Evolutionary conservation across 1,284 basidiomycete species (phyloP), one percentile per base, ranked within the genome.

Genomic region (Polyporus tsugae): DNA sequence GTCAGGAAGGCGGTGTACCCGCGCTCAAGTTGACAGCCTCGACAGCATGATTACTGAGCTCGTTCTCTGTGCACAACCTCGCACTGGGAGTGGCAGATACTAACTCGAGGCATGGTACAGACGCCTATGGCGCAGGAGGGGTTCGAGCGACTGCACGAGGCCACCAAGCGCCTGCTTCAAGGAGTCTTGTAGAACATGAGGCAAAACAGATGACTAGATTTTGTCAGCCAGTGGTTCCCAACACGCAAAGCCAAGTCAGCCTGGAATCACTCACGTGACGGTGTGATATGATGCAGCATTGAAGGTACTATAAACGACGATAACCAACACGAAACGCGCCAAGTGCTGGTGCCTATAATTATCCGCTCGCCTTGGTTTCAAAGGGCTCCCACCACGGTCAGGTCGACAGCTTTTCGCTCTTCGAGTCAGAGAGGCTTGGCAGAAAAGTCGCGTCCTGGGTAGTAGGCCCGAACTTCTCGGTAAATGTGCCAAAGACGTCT

Each of bases 401-500:
- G 10, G 10, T 11, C 22, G 22, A 13, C 46, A 6, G 44, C 44
- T 62, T 62, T 22, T 25, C 60, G n/a, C 60, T 62, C 42, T n/a
- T 44, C 1, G 44, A 62, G 29, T 62, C 60, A 2, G 41, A 44
- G 15, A 10, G n/a, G 6, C 17, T 44, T 19, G 22, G 42, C 11
- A 36, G 9, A 6, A 29, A 29, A 1, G 15, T 10, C 4, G 29
- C 33, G 19, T 49, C 42, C 6, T n/a, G 42, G 22, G 41, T 1
- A 33, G 41, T 1, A 33, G 17, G 10, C 6, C n/a, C 39, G 52
- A 22, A 9, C 6, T 19, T n/a, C 46, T 71, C 70, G 17, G 53
- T 46, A 58, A 71, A 71, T 19, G 71, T 72, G 29, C 71, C 71
- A 36, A 67, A 72, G 17, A 72, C 66, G 38, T 72, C 71, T 17